Evolutionary conservation across 768 basidiomycete genomes (phyloP).

Genomic region (Suillus alpinus): DNA sequence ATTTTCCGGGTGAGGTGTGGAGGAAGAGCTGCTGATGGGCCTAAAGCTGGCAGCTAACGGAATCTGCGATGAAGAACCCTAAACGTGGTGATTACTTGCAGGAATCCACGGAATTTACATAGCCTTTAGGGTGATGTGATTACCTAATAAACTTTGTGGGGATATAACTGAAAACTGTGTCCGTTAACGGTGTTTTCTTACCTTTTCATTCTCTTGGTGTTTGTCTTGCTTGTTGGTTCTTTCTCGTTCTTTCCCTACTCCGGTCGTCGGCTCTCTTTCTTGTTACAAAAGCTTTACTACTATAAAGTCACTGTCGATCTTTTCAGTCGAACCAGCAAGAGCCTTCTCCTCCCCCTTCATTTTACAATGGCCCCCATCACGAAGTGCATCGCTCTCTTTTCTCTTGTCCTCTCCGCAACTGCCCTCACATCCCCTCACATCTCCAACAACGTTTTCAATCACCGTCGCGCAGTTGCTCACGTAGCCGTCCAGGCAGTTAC

Average conservation of each 20-base stretch:
- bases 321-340: slow-evolving; percentile 10
- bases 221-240: slow-evolving; percentile 1
- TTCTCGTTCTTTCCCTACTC: slow-evolving; percentile 6
- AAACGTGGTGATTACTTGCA: not conserved
- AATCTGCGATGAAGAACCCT: not conserved
- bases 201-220: slow-evolving; percentile 3
- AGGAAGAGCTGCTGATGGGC: not conserved
- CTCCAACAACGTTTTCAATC: slow-evolving; percentile 25
- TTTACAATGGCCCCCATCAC: slow-evolving; percentile 33
- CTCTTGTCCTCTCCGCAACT: slow-evolving; percentile 38
- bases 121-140: not conserved
- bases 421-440: slow-evolving; percentile 37
- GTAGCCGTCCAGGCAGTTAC: not conserved
- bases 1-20: not conserved
- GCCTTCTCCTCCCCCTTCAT: slow-evolving; percentile 13
- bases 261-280: slow-evolving; percentile 4
- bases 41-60: no score
- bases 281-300: slow-evolving; percentile 7
- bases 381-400: slow-evolving; percentile 42
- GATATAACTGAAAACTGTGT: not conserved
- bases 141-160: not conserved
- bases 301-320: slow-evolving; percentile 16
- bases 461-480: slow-evolving; percentile 16
- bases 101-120: not conserved
- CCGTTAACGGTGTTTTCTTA: slow-evolving; percentile 5